Evolutionary conservation across 2,329 filamentous ascomycete genomes (phyloP), one percentile per base, ranked within the genome.

Genomic region (Aspergillus quadrilineatus): DNA sequence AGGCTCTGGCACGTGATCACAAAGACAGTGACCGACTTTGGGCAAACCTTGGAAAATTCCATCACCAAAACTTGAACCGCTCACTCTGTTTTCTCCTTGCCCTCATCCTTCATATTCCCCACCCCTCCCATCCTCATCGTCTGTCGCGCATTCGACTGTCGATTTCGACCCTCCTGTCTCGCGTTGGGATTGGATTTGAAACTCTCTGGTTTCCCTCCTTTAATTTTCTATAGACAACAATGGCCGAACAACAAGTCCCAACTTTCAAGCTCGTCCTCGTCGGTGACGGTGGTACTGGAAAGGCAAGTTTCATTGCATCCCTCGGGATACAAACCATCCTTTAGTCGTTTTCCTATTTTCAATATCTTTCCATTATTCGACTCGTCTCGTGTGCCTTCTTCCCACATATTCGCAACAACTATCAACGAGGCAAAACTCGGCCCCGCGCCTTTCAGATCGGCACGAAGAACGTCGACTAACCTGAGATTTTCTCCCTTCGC

Each of bases 261-360:
- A 96, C 91, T 78, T 99, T 99, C 89, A 99, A 99, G 90, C 90
- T 99, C 73, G 94, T 99, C 78, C 91, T 99, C 81, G 94, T 99
- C 74, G 94, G 94, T 78, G 94, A 99, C 77, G 94, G 94, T 80
- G 94, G 94, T 85, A 99, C 94, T 73, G 94, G 94, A 82, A 99
- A 99, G 92, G 94, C 95, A 80, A 80, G 87, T 74, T 59, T 22
- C 61, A 60, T 61, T 43, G 14, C 17, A 26, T 3, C 42, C 14
- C 29, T 30, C 9, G 22, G 29, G 17, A 22, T 26, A 15, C 15
- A 22, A 17, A 22, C 45, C 14, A 28, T 7, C 15, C 12, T 49
- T 6, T 15, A 52, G 29, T 26, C 42, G 28, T 44, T 36, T 22
- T 42, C 42, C 28, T 42, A 4, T 43, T 14, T 15, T 50, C 30